A percentile compares a stretch with the other conserved stretches of the same genome.
These are phyloP conservation scores for Psilocybe cyanescens DNA, from an alignment of 768 basidiomycete genomes.

Conservation along the genomic window DNA sequence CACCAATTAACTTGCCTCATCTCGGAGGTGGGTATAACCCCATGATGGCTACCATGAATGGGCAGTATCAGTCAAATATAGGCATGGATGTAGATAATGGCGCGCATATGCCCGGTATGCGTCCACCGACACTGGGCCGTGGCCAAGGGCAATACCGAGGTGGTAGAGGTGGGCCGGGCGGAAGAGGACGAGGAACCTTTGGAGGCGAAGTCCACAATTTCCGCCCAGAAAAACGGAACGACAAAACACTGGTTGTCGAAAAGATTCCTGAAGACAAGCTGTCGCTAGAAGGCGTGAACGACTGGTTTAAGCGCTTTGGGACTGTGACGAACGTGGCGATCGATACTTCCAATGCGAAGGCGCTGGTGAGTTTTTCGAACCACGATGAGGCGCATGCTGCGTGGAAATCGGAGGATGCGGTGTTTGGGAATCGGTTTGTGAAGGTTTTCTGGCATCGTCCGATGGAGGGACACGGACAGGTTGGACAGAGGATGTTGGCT, in stretches of 20 bases:
- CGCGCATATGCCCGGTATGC: conserved; percentile 34
- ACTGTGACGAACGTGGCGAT: conserved; percentile 92
- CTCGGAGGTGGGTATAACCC: conserved; percentile 12
- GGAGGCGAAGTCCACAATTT: conserved; percentile 67
- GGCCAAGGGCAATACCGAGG: conserved; percentile 34
- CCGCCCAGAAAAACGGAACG: conserved; percentile 66
- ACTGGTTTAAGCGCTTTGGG: conserved; percentile 92
- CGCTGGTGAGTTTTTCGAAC: conserved; percentile 83
- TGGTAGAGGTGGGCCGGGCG: conserved; percentile 44
- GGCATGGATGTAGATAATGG: conserved; percentile 24
- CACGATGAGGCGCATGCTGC: conserved; percentile 87
- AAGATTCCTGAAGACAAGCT: conserved; percentile 90
- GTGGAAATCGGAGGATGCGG: conserved; percentile 94
- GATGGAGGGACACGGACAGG: conserved; percentile 87
- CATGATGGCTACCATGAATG: conserved; percentile 14
- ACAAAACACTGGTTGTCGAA: conserved; percentile 89
- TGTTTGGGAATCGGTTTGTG: conserved; percentile 93
- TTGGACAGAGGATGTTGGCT: conserved; percentile 77
- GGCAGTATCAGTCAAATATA: conserved; percentile 16
- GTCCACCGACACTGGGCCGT: conserved; percentile 31
- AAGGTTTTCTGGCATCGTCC: conserved; percentile 96
- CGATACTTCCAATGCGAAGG: conserved; percentile 74
- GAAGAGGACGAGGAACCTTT: conserved; percentile 56
- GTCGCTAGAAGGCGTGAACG: conserved; percentile 75
- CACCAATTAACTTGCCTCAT: conserved; percentile 12